Evolutionary conservation across 2,329 filamentous ascomycete genomes (phyloP).

Genomic region (Exophiala bonariae): DNA sequence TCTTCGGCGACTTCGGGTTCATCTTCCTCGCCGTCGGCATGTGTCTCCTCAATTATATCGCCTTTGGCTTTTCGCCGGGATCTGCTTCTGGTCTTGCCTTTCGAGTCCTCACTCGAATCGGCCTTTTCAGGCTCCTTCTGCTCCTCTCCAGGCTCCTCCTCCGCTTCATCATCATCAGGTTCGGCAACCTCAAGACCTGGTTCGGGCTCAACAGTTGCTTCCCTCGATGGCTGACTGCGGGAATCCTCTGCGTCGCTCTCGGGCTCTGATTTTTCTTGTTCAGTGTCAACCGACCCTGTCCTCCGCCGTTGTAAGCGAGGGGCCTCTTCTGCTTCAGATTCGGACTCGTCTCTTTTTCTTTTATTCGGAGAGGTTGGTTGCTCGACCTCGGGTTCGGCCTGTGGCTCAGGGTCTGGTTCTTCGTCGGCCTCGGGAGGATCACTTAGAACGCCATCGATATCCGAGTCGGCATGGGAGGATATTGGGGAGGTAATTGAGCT

Average conservation of each 20-base stretch:
- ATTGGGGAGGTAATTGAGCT: slow-evolving; percentile 29
- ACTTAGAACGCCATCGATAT: slow-evolving; percentile 22
- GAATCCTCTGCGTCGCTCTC: slow-evolving; percentile 28
- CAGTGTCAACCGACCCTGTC: slow-evolving; percentile 36
- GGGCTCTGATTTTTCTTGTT: slow-evolving; percentile 31
- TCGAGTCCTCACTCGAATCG: slow-evolving; percentile 62
- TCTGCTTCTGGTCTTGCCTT: slow-evolving; percentile 46
- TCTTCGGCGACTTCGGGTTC: slow-evolving; percentile 50
- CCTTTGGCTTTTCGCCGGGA: slow-evolving; percentile 39
- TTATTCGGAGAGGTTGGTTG: slow-evolving; percentile 30
- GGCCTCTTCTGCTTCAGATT: slow-evolving; percentile 21
- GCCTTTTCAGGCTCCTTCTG: slow-evolving; percentile 51
- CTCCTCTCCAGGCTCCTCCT: slow-evolving; percentile 39
- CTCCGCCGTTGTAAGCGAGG: slow-evolving; percentile 38
- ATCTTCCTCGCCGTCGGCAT: slow-evolving; percentile 48
- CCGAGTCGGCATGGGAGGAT: slow-evolving; percentile 25
- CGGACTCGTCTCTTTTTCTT: slow-evolving; percentile 33
- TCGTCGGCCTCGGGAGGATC: slow-evolving; percentile 24
- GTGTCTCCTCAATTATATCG: slow-evolving; percentile 40
- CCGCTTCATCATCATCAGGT: slow-evolving; percentile 52
- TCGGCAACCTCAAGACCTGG: slow-evolving; percentile 29
- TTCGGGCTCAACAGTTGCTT: slow-evolving; percentile 33
- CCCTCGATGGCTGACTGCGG: slow-evolving; percentile 31
- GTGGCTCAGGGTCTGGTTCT: slow-evolving; percentile 22
- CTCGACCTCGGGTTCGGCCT: slow-evolving; percentile 3